Base-by-base conservation (phyloP, 495 filamentous ascomycete genomes). In the Neurospora africana region DNA sequence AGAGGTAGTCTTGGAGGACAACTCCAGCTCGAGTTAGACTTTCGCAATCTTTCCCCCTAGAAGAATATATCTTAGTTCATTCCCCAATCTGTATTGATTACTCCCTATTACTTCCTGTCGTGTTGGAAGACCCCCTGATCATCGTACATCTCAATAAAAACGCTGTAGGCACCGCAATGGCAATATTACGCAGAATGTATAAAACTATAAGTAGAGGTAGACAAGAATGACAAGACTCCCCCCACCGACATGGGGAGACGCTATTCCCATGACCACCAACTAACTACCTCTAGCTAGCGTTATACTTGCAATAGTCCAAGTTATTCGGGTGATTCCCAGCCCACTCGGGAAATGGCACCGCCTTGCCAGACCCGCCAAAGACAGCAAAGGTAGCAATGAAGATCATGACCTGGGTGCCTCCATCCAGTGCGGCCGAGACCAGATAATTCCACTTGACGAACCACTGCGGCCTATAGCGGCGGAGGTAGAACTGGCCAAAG, bases 361-460 rank as follows among this genome's bases (percentile, higher is more conserved):
- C 68, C 1, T 70, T 75, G 10, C 82, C 82, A 30, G 79, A 79
- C 17, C 79, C 88, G 0, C 88, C 88, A 38, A 87, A 85, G 0
- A 90, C 86, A 1, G 88, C 87, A 76, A 90, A 90, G 0, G 85
- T 85, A 5, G 89, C 79, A 38, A 89, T 83, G 72, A 89, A 90
- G 0, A 89, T 78, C 0, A 87, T 78, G 7, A 82, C 78, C 65
- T 84, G 80, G 61, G 79, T 83, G 6, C 82, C 88, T 41, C 87
- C 88, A 74, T 90, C 88, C 36, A 89, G 78, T 5, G 87, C 88
- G 4, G 82, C 87, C 0, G 83, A 82, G 7, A 89, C 75, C 0
- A 89, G 79, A 71, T 89, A 90, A 36, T 84, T 86, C 71, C 87
- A 89, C 72, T 89, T 83, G 74, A 84, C 84, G 79, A 88, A 90